Percentiles rank a stretch among this genome's conserved stretches.
phyloP scores from a whole-genome alignment of 106 monocot species.

The Apostasia shenzhenica region DNA sequence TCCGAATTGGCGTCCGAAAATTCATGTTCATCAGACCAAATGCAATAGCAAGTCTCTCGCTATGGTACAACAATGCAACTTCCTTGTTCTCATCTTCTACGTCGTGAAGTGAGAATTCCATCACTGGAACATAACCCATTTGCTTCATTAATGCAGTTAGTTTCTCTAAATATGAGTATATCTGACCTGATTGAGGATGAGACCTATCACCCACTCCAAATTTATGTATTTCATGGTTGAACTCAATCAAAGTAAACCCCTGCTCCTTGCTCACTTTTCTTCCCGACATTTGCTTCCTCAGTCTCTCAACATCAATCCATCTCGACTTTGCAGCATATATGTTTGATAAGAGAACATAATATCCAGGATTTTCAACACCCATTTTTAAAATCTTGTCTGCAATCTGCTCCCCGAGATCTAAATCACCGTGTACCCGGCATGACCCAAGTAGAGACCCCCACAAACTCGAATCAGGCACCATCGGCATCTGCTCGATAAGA shows the following conservation, averaged over 20 bases:
- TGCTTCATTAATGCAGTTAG: slow-evolving; percentile 27
- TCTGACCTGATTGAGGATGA: slow-evolving; percentile 34
- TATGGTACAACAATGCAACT: slow-evolving; percentile 38
- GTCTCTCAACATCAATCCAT: slow-evolving; percentile 62
- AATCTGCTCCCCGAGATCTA: slow-evolving; percentile 38
- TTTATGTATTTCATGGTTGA: slow-evolving; percentile 27
- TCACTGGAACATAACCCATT: slow-evolving; percentile 44
- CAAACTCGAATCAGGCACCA: slow-evolving; percentile 39
- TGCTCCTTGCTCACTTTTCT: slow-evolving; percentile 41
- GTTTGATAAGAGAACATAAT: slow-evolving; percentile 67
- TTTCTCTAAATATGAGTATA: slow-evolving; percentile 31
- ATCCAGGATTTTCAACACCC: slow-evolving; percentile 34
- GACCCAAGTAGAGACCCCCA: slow-evolving; percentile 60
- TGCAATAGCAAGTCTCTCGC: slow-evolving; percentile 59
- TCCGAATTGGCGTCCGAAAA: slow-evolving; percentile 20
- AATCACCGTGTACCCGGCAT: slow-evolving; percentile 39
- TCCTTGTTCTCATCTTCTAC: slow-evolving; percentile 65
- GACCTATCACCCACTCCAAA: slow-evolving; percentile 48
- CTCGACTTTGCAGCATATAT: slow-evolving; percentile 62
- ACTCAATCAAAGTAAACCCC: slow-evolving; percentile 53
- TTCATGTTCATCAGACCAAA: slow-evolving; percentile 46
- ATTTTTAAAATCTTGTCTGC: slow-evolving; percentile 39
- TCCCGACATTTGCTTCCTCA: slow-evolving; percentile 39
- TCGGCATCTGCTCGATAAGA: slow-evolving; percentile 40
- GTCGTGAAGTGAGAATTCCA: slow-evolving; percentile 55